phyloP scores from a whole-genome alignment of 2,329 filamentous ascomycete species.

The Pseudogymnoascus sp. region DNA sequence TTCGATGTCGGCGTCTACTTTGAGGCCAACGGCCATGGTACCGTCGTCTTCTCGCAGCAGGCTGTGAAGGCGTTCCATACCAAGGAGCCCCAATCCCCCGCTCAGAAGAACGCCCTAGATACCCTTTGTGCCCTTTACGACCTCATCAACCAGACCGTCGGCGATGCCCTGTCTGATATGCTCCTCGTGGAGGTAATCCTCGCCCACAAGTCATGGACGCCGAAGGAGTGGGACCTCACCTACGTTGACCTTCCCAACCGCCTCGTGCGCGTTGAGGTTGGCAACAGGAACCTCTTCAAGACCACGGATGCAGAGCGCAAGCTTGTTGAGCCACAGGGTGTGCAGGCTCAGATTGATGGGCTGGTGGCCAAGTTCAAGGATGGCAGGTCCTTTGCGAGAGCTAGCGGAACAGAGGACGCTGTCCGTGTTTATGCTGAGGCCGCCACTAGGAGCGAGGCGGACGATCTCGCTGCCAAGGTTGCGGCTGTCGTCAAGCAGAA shows the following conservation, averaged over 20 bases:
- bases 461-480: slow-evolving; percentile 82
- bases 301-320: slow-evolving; percentile 88
- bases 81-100: slow-evolving; percentile 80
- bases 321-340: slow-evolving; percentile 68
- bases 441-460: slow-evolving; percentile 78
- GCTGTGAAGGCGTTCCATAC: slow-evolving; percentile 72
- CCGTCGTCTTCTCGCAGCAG: slow-evolving; percentile 83
- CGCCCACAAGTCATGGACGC: slow-evolving; percentile 86
- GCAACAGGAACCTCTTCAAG: slow-evolving; percentile 80
- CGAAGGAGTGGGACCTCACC: slow-evolving; percentile 84
- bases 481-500: slow-evolving; percentile 29
- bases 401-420: slow-evolving; percentile 91
- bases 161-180: slow-evolving; percentile 92
- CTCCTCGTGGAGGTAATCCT: slow-evolving; percentile 93
- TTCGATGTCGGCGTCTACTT: slow-evolving; percentile 98
- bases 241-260: slow-evolving; percentile 94
- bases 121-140: slow-evolving; percentile 77
- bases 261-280: slow-evolving; percentile 86
- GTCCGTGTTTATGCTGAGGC: slow-evolving; percentile 95
- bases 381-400: slow-evolving; percentile 82
- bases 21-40: slow-evolving; percentile 96
- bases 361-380: slow-evolving; percentile 85
- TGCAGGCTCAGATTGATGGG: slow-evolving; percentile 80
- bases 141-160: slow-evolving; percentile 96
- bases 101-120: slow-evolving; percentile 82